These are phyloP conservation scores for Penicillium sp. DNA, from an alignment of 2,329 filamentous ascomycete species.

Conservation along the genomic window DNA sequence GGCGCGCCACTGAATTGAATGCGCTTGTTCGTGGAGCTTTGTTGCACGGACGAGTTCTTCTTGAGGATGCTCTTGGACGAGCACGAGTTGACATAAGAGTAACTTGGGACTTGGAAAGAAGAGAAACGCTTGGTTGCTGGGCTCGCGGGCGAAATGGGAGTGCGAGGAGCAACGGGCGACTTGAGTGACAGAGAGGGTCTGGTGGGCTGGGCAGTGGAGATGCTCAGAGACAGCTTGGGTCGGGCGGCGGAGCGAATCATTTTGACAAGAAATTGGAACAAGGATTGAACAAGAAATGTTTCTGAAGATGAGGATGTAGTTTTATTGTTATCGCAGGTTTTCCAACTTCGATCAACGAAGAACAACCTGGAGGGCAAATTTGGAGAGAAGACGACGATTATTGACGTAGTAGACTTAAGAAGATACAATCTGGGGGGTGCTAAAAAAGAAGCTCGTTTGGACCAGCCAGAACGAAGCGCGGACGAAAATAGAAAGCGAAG, in stretches of 20 bases:
- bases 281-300: constrained; percentile 4
- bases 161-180: constrained; percentile 45
- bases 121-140: constrained; percentile 47
- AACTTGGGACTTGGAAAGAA: constrained; percentile 42
- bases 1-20: constrained; percentile 49
- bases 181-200: constrained; percentile 46
- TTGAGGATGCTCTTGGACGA: constrained; percentile 52
- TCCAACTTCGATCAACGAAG: constrained; percentile 41
- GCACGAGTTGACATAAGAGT: constrained; percentile 47
- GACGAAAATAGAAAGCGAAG: constrained; percentile 38
- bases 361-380: not conserved
- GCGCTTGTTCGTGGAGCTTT: constrained; percentile 33
- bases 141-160: constrained; percentile 47
- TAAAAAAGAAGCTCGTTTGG: constrained; percentile 38
- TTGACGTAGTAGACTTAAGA: constrained; percentile 20
- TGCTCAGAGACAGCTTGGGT: constrained; percentile 51
- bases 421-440: constrained; percentile 15
- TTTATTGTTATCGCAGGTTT: constrained; percentile 8
- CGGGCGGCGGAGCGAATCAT: constrained; percentile 43
- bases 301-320: constrained; percentile 12
- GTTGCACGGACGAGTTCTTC: constrained; percentile 34
- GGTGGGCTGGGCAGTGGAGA: constrained; percentile 40
- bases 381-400: constrained; percentile 27
- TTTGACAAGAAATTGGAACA: constrained; percentile 21
- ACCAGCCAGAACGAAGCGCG: constrained; percentile 45